Base-by-base conservation (phyloP, 495 filamentous ascomycete species). In the Aspergillus leporis region DNA sequence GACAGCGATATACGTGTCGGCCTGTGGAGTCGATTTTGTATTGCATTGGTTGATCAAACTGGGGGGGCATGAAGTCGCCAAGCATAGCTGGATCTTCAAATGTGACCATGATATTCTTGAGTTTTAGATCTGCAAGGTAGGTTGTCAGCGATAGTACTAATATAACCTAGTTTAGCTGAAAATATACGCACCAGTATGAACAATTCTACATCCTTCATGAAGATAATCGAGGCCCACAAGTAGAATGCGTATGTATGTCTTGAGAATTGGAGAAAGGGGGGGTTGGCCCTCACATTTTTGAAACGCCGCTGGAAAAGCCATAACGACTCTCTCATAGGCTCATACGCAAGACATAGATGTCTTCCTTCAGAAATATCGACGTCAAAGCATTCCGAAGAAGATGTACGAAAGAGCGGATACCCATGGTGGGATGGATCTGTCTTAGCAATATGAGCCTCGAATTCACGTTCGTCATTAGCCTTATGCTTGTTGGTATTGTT, bases 201-300 rank as follows among this genome's bases (percentile, higher is more conserved):
- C 58, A 68, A 74, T 46, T 61, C 62, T 61, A 53, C 63, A 74
- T n/a, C 70, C 66, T 12, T 67, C 61, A 47, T 78, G 74, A 6
- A 77, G 66, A 63, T 71, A 76, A 38, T 78, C 68, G n/a, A 78
- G 69, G 13, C 66, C 74, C 3, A 45, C 55, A 19, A 79, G 66
- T 5, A 78, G 56, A 18, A 72, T 55, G 19, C 36, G 47, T 1
- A 76, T 55, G 40, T 77, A 73, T 1, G 56, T 28, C 57, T 77
- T 75, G 5, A 55, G 51, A 23, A 75, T 49, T 0, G 58, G 60
- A n/a, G n/a, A n/a, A 10, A 65, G 41, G 40, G 70, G 64, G n/a
- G n/a, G n/a, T n/a, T n/a, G 30, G 68, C 5, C 36, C 16, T 59
- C 13, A 43, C 0, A 56, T 65, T 55, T n/a, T 58, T 59, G 41